phyloP scores from a whole-genome alignment of 2,329 filamentous ascomycete genomes.

The Lasiodiplodia citricola region DNA sequence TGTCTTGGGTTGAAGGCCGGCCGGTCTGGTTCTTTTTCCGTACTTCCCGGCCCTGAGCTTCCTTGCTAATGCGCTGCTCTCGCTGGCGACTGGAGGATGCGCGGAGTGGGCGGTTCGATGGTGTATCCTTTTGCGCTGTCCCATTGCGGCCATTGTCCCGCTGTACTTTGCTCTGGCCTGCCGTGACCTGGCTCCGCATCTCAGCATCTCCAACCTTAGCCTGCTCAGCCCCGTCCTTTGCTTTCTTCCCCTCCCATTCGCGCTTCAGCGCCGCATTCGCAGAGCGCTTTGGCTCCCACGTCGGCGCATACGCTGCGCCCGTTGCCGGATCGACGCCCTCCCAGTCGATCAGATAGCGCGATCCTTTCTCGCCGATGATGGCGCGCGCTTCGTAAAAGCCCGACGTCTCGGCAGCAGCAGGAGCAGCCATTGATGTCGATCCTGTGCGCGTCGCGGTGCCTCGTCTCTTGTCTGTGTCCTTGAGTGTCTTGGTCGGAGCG shows the following conservation, averaged over 20 bases:
- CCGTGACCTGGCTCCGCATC: background rate
- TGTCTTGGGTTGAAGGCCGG: too few relatives aligned
- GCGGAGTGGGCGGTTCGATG: background rate
- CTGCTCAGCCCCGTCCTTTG: background rate
- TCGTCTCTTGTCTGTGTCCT: too few relatives aligned
- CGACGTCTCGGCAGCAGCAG: background rate
- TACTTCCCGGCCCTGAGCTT: too few relatives aligned
- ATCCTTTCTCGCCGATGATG: conserved; percentile 41
- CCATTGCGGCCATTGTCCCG: background rate
- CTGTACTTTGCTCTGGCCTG: background rate
- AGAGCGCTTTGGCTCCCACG: conserved; percentile 56
- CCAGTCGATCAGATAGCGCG: conserved; percentile 63
- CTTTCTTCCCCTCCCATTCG: conserved; percentile 33
- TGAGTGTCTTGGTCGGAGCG: too few relatives aligned
- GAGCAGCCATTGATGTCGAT: too few relatives aligned
- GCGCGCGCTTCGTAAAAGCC: background rate
- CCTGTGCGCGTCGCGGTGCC: too few relatives aligned
- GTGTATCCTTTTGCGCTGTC: background rate
- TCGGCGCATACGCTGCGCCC: conserved; percentile 55
- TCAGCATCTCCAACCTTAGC: background rate
- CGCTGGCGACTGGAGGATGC: too few relatives aligned
- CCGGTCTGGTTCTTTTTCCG: too few relatives aligned
- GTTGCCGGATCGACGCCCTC: conserved; percentile 54
- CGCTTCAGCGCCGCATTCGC: conserved; percentile 40
- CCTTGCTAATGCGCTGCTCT: too few relatives aligned